Base-by-base conservation (phyloP, 2,329 filamentous ascomycete species). In the Fusarium tuaranense region DNA sequence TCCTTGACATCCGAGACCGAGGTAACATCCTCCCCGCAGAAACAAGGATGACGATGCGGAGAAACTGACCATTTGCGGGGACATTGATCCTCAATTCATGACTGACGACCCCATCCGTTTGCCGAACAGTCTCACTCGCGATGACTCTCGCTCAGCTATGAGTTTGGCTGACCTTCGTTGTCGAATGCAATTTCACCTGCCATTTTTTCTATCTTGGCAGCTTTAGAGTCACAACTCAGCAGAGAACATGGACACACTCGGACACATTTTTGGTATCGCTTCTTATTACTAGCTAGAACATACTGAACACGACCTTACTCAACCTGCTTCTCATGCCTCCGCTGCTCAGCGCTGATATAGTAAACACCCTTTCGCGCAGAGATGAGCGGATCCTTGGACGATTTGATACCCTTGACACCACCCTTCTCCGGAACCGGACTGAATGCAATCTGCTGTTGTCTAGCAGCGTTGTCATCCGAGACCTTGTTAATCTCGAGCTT, bases 401-500 rank as follows among this genome's bases (percentile, higher is more conserved):
- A 65, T 18, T 41, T 55, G 4, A 73, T 68, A 1, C 67, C 60
- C 27, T 71, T n/a, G 18, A 73, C 48, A 0, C 71, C 63, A 1
- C 71, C 63, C 16, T 68, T 65, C 63, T 74, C 60, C 0, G 60
- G 71, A 13, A 63, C 68, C 1, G 71, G 63, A 3, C 30, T 41
- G 6, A 71, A 73, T 0, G 60, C 60, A 1, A 73, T 74, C 2
- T 71, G 41, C 7, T 73, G 63, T 5, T 73, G 67, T 5, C 32
- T 18, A 1, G 27, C 57, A 10, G 38, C 36, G 8, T 74, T 65
- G 4, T 71, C 41, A 12, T 65, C 71, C 0, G 71, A 68, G 1
- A 68, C 60, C 48, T 68, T 73, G 20, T 74, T 71, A 16, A 71
- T 74, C 48, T 68, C 71, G 6, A 74, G 0, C 2, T 34, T 68